Base-by-base conservation (phyloP, 1,139 yeast species). In the Candida frijolesensis region DNA sequence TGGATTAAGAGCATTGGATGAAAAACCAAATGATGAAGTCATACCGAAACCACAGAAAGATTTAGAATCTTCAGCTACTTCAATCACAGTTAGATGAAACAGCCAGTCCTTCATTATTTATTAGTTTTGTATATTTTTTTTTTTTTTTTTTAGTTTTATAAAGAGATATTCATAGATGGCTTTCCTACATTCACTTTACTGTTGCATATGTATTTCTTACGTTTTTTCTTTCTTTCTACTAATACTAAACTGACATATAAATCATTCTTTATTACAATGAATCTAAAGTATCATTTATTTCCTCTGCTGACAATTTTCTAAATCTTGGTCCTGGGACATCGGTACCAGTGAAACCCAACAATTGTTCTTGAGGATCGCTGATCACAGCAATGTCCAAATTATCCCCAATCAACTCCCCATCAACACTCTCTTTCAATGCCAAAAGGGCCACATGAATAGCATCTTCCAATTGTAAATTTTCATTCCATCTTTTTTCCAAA, bases 401-500 rank as follows among this genome's bases (percentile, higher is more conserved):
- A 58, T 91, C 95, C 45, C 98, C 98, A 55, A 89, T 90, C 83
- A 95, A 89, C 65, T 95, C 99, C 52, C 99, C 99, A 70, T 95
- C 99, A 48, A 95, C 95, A 22, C 96, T 85, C 70, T 95, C 99
- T 70, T 95, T 95, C 67, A 95, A 78, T 3, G 99, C 95, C 61
- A 95, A 76, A 49, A 95, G 78, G 0, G 99, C 97, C 63, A 94
- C 95, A 68, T 95, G 99, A 58, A 95, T 90, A 48, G 98, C 99
- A 68, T 95, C 99, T 73, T 95, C 99, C 56, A 95, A 79, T 72
- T 95, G 99, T 65, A 95, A 78, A 66, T 94, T 96, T 58, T 91
- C 96, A 65, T 91, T 92, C 97, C 98, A 95, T 73, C 99, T 86
- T 75, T 95, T 95, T 68, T 95, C 99, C 65, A 95, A 76, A 64